Percentiles rank a stretch among this genome's conserved stretches.
phyloP scores from a whole-genome alignment of 2,329 filamentous ascomycete genomes.

The Aspergillus fischeri region DNA sequence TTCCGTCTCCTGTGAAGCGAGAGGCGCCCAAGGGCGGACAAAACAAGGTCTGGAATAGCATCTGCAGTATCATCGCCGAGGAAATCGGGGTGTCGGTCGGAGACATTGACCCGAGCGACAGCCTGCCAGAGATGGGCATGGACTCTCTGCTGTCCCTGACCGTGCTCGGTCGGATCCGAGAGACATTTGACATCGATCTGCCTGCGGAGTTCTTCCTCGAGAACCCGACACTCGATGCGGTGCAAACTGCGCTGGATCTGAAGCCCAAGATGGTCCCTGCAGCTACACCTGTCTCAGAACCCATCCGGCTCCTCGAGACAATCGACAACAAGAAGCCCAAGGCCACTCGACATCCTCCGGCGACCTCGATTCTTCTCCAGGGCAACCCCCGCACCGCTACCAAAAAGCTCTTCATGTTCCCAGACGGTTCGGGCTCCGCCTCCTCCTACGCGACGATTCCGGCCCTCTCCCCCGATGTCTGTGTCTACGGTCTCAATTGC shows the following conservation, averaged over 20 bases:
- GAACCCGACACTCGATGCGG: slow-evolving; percentile 39
- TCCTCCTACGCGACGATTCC: slow-evolving; percentile 45
- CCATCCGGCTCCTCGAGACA: slow-evolving; percentile 21
- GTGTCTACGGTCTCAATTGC: slow-evolving; percentile 42
- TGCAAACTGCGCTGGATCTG: slow-evolving; percentile 36
- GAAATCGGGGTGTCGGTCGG: slow-evolving; percentile 42
- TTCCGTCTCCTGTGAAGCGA: slow-evolving; percentile 24
- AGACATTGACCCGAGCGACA: slow-evolving; percentile 38
- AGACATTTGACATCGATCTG: slow-evolving; percentile 40
- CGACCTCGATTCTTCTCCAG: slow-evolving; percentile 41
- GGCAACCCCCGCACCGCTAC: slow-evolving; percentile 42
- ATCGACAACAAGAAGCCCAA: slow-evolving; percentile 20
- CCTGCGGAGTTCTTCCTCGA: slow-evolving; percentile 43
- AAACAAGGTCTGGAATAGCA: slow-evolving; percentile 36
- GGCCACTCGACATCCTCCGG: slow-evolving; percentile 29
- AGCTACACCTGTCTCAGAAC: slow-evolving; percentile 7
- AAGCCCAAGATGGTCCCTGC: slow-evolving; percentile 30
- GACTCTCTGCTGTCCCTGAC: slow-evolving; percentile 46
- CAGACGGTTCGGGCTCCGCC: slow-evolving; percentile 45
- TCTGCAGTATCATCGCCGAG: slow-evolving; percentile 39
- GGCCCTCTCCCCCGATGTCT: slow-evolving; percentile 36
- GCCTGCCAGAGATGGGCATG: slow-evolving; percentile 43
- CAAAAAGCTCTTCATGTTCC: slow-evolving; percentile 41
- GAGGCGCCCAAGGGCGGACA: slow-evolving; percentile 21
- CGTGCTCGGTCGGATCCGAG: slow-evolving; percentile 43